Conservation (phyloP, 2,329 filamentous ascomycete species). For the Aspergillus latus region DNA sequence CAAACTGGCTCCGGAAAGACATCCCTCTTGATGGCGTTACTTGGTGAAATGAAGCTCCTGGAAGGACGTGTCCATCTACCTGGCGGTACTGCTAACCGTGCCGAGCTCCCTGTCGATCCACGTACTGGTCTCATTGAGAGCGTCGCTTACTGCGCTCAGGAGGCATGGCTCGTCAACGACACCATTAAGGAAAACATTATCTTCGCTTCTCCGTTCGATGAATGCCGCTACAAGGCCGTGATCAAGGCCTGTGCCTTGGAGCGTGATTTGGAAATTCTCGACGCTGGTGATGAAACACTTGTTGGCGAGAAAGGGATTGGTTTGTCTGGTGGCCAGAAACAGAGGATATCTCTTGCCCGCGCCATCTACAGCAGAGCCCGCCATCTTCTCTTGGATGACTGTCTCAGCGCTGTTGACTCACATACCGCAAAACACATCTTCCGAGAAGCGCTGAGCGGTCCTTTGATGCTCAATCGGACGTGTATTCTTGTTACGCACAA, state of each 20-base stretch:
- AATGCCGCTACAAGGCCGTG: slow-evolving; percentile 81
- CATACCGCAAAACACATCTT: slow-evolving; percentile 99
- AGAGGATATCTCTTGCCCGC: slow-evolving; percentile 93
- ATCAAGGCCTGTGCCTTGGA: slow-evolving; percentile 88
- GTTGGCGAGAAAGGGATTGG: slow-evolving; percentile 98
- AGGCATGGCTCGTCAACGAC: slow-evolving; percentile 94
- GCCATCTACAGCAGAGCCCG: slow-evolving; percentile 94
- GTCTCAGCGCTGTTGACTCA: slow-evolving; percentile 92
- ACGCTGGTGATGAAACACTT: slow-evolving; percentile 86
- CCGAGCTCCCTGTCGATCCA: slow-evolving; percentile 78
- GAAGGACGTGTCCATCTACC: slow-evolving; percentile 81
- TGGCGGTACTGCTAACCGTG: slow-evolving; percentile 73
- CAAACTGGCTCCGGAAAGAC: slow-evolving; percentile 95
- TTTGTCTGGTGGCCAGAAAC: slow-evolving; percentile 94
- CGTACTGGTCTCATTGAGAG: slow-evolving; percentile 86
- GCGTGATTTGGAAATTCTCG: slow-evolving; percentile 86
- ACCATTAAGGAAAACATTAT: slow-evolving; percentile 95
- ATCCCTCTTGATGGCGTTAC: slow-evolving; percentile 88
- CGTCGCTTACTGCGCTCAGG: slow-evolving; percentile 93
- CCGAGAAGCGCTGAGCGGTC: slow-evolving; percentile 83
- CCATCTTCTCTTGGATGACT: slow-evolving; percentile 90
- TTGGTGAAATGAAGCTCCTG: slow-evolving; percentile 92
- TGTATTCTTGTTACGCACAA: slow-evolving; percentile 98
- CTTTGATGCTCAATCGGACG: slow-evolving; percentile 82
- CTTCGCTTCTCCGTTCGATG: slow-evolving; percentile 78